A percentile compares a stretch with the other conserved stretches of the same genome.
These are phyloP conservation scores for Alternaria triticimaculans DNA, from an alignment of 2,329 filamentous ascomycete species.

Conservation along the genomic window DNA sequence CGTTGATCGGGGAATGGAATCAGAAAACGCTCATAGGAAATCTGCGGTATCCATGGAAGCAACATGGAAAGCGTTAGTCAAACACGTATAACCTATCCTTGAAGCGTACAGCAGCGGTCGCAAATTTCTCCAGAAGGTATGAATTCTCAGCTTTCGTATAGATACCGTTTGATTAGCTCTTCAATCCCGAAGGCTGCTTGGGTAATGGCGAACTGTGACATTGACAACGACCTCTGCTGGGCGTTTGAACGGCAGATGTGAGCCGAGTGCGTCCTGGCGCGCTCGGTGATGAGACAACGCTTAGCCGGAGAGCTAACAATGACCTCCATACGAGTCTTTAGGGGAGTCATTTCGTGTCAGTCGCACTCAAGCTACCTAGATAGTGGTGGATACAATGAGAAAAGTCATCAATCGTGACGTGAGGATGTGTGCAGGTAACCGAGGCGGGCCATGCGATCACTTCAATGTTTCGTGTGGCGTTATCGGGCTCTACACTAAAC, in stretches of 20 bases:
- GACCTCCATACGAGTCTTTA: not conserved
- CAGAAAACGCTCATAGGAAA: not conserved
- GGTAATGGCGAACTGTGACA: not conserved
- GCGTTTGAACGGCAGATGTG: not conserved
- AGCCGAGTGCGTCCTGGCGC: not conserved
- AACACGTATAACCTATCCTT: not conserved
- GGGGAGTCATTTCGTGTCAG: not conserved
- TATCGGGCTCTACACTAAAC: constrained; percentile 1
- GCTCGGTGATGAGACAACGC: not conserved
- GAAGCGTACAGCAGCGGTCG: not conserved
- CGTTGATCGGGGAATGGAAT: not conserved
- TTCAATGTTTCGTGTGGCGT: not conserved
- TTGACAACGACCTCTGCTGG: not conserved
- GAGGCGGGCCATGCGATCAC: constrained; percentile 8
- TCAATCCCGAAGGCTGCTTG: not conserved
- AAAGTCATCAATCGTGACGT: not conserved
- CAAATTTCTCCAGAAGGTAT: not conserved
- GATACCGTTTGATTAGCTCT: not conserved
- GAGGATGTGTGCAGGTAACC: constrained; percentile 11
- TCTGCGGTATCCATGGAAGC: not conserved
- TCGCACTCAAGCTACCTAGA: not conserved
- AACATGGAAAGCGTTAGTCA: not conserved
- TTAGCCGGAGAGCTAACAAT: not conserved
- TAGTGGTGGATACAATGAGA: not conserved
- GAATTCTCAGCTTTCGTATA: not conserved